phyloP scores from a whole-genome alignment of 306 rosid genomes.

The Abrus precatorius region DNA sequence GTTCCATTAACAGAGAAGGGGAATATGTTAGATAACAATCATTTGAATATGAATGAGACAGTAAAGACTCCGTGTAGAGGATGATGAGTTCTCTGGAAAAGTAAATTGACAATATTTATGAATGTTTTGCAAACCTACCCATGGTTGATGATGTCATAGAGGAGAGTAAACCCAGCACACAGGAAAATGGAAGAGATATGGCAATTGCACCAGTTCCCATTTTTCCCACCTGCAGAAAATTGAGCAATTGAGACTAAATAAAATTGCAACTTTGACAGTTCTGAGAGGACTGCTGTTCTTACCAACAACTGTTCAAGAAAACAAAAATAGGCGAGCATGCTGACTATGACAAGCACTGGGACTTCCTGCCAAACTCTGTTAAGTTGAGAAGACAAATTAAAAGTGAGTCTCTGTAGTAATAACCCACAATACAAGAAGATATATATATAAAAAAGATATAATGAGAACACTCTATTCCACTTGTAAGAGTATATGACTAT shows the following conservation, averaged over 20 bases:
- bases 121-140: slow-evolving; percentile 70
- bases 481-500: neutral
- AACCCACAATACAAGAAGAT: slow-evolving; percentile 20
- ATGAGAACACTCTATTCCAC: neutral
- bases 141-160: slow-evolving; percentile 96
- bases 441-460: slow-evolving; percentile 6
- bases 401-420: slow-evolving; percentile 14
- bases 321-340: slow-evolving; percentile 98
- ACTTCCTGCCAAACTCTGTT: slow-evolving; percentile 97
- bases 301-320: slow-evolving; percentile 98
- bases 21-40: neutral
- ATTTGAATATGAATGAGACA: neutral
- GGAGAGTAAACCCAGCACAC: slow-evolving; percentile 93
- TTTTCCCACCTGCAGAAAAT: slow-evolving; percentile 72
- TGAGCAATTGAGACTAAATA: slow-evolving; percentile 39
- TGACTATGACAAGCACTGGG: slow-evolving; percentile 92
- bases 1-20: neutral
- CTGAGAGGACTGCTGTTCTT: slow-evolving; percentile 49
- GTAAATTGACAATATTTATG: slow-evolving; percentile 6
- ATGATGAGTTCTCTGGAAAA: slow-evolving; percentile 31
- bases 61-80: neutral
- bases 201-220: slow-evolving; percentile 94
- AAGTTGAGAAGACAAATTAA: slow-evolving; percentile 46
- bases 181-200: slow-evolving; percentile 96
- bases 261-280: slow-evolving; percentile 38